Base-by-base conservation (phyloP, 1,284 basidiomycete species). In the Flammula alnicola region DNA sequence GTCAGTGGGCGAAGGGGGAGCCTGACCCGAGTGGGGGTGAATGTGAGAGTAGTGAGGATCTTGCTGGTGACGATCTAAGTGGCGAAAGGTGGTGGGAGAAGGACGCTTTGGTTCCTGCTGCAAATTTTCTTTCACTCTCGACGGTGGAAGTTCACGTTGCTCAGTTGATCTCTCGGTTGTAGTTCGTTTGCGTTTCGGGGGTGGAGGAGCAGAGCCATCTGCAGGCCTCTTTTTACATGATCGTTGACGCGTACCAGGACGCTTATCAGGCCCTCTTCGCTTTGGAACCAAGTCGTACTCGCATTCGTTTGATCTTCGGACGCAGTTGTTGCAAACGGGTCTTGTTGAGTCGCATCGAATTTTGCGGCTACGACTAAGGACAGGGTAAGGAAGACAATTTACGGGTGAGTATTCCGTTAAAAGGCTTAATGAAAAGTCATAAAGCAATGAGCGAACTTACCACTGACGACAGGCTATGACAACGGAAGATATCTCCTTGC, bases 261-360 rank as follows among this genome's bases (percentile, higher is more conserved):
- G 79, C 70, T 90, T 91, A 76, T 91, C 88, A 55, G 88, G 88
- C 4, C 89, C 89, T 48, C 88, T 80, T 50, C 88, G 81, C 69
- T 87, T 88, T 58, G 89, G 89, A 33, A 79, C 84, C 26, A 80
- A 74, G 65, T 91, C 88, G 67, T 91, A 91, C 67, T 84, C 79
- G 69, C 87, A 90, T 48, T 78, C 75, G 67, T 88, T 88, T 59
- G 78, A 80, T 60, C 88, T 78, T 61, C 87, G 83, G 65, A 79
- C 72, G 69, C 88, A 91, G 68, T 90, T 91, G 71, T 86, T 79
- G 74, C 88, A 91, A 53, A 79, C 76, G 55, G 88, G 88, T 62
- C 88, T 77, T 33, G 83, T 86, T 46, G 88, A 91, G 69, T 91
- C 89, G 73, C 88, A 91, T 52, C 86, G 83, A 61, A 91, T 91